Evolutionary conservation across 78 protist genomes (phyloP), one percentile per base, ranked within the genome.

Genomic region (Mastigamoeba balamuthi): DNA sequence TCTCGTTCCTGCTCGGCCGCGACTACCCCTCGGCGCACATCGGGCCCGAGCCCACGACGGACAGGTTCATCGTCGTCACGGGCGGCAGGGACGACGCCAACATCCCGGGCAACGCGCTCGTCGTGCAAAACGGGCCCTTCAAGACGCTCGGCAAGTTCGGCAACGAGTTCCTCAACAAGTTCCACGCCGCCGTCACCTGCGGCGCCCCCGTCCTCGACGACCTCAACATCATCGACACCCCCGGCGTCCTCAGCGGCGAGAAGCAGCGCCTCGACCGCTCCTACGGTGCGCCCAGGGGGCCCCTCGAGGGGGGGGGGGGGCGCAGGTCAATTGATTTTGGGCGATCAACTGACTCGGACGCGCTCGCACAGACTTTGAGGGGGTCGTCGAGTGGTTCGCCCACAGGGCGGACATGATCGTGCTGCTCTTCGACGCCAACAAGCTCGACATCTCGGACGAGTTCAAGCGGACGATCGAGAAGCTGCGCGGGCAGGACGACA

Each of bases 21-120:
- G 76, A 77, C 33, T 79, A 69, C 75, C 84, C 84, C 9, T 87
- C 83, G 0, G 23, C 28, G 9, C 72, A 58, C 63, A 74, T 87
- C 42, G 93, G 95, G 1, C 95, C 94, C 7, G 95, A 93, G 75
- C 97, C 97, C 48, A 92, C 97, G 33, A 93, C 97, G 7, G 97
- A 93, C 70, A 72, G 86, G 40, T 93, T 93, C 72, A 76, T 91
- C 67, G 93, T 93, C 5, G 88, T 93, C 36, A 84, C 89, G 93
- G 75, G 87, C 77, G 93, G 94, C n/a, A 6, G 36, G 4, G 87
- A 84, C 17, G 93, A 92, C 30, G 42, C 80, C 37, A 39, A 58
- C 9, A 63, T 83, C 7, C 95, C 93, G 9, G 95, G 95, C n/a
- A 40, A 89, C 43, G 78, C 91, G 30, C 74, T 77, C 25, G 66